phyloP scores from a whole-genome alignment of 1,139 yeast genomes.

The Saccharomyces hybrid region DNA sequence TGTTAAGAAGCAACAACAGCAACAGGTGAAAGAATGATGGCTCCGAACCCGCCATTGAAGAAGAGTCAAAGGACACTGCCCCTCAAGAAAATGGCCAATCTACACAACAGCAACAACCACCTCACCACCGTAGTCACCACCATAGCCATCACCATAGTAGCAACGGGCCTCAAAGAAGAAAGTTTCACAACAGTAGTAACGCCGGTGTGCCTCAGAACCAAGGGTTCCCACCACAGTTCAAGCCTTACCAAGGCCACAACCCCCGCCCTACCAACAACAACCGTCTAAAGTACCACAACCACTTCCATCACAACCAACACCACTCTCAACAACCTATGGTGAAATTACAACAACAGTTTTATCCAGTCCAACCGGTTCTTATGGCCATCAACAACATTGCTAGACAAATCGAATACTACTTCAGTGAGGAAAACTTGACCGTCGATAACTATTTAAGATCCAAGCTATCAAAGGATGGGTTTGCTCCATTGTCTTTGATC shows the following conservation, averaged over 20 bases:
- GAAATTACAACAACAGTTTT: slow-evolving; percentile 12
- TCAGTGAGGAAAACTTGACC: slow-evolving; percentile 70
- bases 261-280: slow-evolving; percentile 1
- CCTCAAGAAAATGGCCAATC: slow-evolving; percentile 2
- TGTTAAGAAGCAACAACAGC: slow-evolving; percentile 7
- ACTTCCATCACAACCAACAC: slow-evolving; percentile 8
- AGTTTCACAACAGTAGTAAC: slow-evolving; percentile 1
- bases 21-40: slow-evolving; percentile 1
- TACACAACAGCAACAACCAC: background rate
- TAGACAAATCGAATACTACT: slow-evolving; percentile 80
- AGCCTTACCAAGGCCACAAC: background rate
- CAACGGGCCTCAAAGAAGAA: slow-evolving; percentile 5
- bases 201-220: background rate
- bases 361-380: slow-evolving; percentile 21
- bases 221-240: background rate
- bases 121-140: slow-evolving; percentile 4
- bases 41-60: background rate
- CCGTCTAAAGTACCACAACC: slow-evolving; percentile 2
- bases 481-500: slow-evolving; percentile 27
- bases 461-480: slow-evolving; percentile 29
- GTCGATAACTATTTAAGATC: slow-evolving; percentile 28
- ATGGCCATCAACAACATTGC: slow-evolving; percentile 35
- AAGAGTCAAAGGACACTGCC: background rate
- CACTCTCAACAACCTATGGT: slow-evolving; percentile 11
- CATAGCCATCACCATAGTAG: slow-evolving; percentile 4